Conservation (phyloP, 208 protist species). For the Crithidia mellificae region DNA sequence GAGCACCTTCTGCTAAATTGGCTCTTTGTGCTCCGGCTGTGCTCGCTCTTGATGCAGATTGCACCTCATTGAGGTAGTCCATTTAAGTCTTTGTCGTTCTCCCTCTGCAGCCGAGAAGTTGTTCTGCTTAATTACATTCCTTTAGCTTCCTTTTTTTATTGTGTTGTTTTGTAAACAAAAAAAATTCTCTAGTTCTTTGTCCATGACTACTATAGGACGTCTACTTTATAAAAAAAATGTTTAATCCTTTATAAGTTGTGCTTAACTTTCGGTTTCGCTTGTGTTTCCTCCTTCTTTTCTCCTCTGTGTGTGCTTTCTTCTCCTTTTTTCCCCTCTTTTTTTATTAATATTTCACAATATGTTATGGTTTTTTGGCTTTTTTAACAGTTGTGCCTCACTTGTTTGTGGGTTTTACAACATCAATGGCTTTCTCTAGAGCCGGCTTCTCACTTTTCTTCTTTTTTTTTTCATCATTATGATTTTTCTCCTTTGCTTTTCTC, state of each 20-base stretch:
- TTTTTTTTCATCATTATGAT: too few relatives aligned
- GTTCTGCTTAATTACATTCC: not conserved
- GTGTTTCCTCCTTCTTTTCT: not conserved
- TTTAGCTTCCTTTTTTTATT: not conserved
- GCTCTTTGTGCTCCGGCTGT: too few relatives aligned
- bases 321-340: constrained; percentile 10
- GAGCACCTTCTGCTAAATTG: not conserved
- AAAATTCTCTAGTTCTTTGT: not conserved
- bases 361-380: too few relatives aligned
- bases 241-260: too few relatives aligned
- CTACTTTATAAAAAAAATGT: not conserved
- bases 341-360: not conserved
- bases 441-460: not conserved
- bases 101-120: too few relatives aligned
- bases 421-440: not conserved
- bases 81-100: not conserved
- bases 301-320: not conserved
- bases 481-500: too few relatives aligned
- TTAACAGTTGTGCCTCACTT: too few relatives aligned
- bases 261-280: too few relatives aligned
- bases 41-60: too few relatives aligned
- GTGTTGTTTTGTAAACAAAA: not conserved
- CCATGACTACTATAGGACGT: too few relatives aligned
- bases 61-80: not conserved
- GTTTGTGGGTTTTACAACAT: not conserved